Evolutionary conservation across 108 stramenopile genomes (phyloP).

Genomic region (Nitzschia sp.): DNA sequence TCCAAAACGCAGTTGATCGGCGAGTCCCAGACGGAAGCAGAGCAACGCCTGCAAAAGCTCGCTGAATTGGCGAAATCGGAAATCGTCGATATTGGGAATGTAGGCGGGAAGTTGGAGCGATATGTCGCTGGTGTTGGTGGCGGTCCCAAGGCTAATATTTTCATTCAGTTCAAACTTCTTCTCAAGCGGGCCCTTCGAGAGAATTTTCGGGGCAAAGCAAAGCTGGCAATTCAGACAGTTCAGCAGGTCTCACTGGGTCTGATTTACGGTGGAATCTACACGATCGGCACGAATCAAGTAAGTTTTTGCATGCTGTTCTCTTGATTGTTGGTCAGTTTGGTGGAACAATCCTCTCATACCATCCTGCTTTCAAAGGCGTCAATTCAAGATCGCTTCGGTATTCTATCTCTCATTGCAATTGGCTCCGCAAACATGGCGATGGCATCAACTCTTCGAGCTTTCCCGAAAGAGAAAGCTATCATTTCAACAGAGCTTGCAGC

Average conservation of each 20-base stretch:
- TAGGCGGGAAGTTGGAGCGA: constrained; percentile 11
- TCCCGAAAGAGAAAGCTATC: constrained; percentile 88
- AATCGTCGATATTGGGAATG: constrained; percentile 34
- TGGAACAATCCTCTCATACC: no score
- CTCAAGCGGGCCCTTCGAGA: constrained; percentile 66
- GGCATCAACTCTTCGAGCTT: constrained; percentile 77
- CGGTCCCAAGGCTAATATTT: constrained; percentile 58
- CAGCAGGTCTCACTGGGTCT: constrained; percentile 83
- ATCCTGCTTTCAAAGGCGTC: constrained; percentile 43
- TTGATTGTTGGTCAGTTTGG: no score
- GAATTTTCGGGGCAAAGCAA: constrained; percentile 68
- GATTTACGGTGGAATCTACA: constrained; percentile 87
- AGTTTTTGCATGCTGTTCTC: constrained; percentile 3
- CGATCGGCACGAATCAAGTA: constrained; percentile 66
- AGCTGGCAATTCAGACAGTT: constrained; percentile 70
- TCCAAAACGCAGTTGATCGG: constrained; percentile 36
- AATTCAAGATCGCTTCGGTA: constrained; percentile 84
- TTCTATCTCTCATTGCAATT: constrained; percentile 81
- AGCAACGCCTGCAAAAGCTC: constrained; percentile 52
- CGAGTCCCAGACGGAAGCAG: constrained; percentile 46
- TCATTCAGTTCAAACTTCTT: constrained; percentile 70
- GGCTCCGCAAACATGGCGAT: constrained; percentile 87
- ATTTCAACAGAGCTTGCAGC: constrained; percentile 68
- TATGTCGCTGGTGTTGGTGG: constrained; percentile 16
- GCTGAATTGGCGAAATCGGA: constrained; percentile 41